These are phyloP conservation scores for Lepiota subincarnata DNA, from an alignment of 768 basidiomycete genomes.

Conservation along the genomic window DNA sequence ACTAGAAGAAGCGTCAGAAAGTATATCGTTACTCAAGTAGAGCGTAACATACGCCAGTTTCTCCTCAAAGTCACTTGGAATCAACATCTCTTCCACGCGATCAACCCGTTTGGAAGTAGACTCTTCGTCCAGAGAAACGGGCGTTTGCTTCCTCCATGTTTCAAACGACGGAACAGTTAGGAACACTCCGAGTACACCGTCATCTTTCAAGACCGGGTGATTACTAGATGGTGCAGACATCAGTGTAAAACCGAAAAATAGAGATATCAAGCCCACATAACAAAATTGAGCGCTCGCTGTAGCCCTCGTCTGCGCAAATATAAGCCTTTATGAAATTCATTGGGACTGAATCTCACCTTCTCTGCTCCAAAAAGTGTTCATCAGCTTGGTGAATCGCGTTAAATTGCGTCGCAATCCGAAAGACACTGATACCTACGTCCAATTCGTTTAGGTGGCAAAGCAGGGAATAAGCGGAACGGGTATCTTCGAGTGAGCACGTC, in stretches of 20 bases:
- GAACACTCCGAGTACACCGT: slow-evolving; percentile 79
- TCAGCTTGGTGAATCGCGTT: slow-evolving; percentile 51
- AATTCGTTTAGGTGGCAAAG: slow-evolving; percentile 88
- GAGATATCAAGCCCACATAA: slow-evolving; percentile 49
- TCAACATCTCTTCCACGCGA: slow-evolving; percentile 82
- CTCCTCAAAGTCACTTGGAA: slow-evolving; percentile 89
- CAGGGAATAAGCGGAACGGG: slow-evolving; percentile 87
- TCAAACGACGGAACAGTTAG: slow-evolving; percentile 83
- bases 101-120: slow-evolving; percentile 76
- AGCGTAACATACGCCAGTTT: slow-evolving; percentile 63
- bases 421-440: slow-evolving; percentile 56
- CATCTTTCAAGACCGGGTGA: slow-evolving; percentile 88
- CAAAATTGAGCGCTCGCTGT: slow-evolving; percentile 71
- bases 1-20: slow-evolving; percentile 33
- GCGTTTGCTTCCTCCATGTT: slow-evolving; percentile 76
- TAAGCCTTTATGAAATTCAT: not conserved
- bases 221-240: slow-evolving; percentile 42
- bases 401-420: slow-evolving; percentile 11
- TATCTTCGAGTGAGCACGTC: slow-evolving; percentile 83
- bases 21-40: slow-evolving; percentile 1
- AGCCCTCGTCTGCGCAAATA: slow-evolving; percentile 62
- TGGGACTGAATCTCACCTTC: slow-evolving; percentile 45
- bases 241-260: not conserved
- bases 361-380: slow-evolving; percentile 86
- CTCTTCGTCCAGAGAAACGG: slow-evolving; percentile 84